A percentile compares a stretch with the other conserved stretches of the same genome.
Conservation (phyloP, 2,329 filamentous ascomycete species). For the Xylariaceae sp. region DNA sequence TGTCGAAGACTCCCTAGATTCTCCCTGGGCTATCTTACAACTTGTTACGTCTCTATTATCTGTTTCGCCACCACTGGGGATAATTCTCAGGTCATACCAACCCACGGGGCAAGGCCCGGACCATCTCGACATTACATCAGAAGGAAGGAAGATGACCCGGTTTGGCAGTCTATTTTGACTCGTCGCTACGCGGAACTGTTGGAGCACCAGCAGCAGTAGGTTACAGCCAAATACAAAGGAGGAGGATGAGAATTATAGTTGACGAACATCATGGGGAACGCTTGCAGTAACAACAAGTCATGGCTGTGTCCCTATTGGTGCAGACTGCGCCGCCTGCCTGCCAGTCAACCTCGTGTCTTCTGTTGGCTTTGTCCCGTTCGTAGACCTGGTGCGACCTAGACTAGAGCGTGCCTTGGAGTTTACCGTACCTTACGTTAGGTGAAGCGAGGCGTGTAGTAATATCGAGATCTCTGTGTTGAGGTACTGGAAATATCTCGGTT, state of each 20-base stretch:
- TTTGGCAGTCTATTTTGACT: slow-evolving; percentile 13
- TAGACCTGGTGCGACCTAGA: slow-evolving; percentile 28
- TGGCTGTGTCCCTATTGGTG: slow-evolving; percentile 28
- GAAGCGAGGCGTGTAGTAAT: slow-evolving; percentile 15
- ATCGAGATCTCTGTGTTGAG: slow-evolving; percentile 9
- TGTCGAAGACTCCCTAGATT: slow-evolving; percentile 2
- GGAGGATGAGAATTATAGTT: slow-evolving; percentile 32
- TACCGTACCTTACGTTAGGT: slow-evolving; percentile 27
- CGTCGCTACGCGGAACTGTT: slow-evolving; percentile 16
- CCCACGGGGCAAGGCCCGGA: slow-evolving; percentile 10
- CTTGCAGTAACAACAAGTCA: slow-evolving; percentile 20
- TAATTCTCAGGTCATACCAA: slow-evolving; percentile 6
- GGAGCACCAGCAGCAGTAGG: slow-evolving; percentile 15
- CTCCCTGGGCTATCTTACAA: slow-evolving; percentile 20
- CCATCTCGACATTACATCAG: slow-evolving; percentile 9
- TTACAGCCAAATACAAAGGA: slow-evolving; percentile 14
- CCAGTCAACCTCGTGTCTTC: slow-evolving; percentile 20
- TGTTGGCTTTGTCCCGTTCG: slow-evolving; percentile 18
- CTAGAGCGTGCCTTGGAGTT: slow-evolving; percentile 19
- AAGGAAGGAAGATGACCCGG: slow-evolving; percentile 16
- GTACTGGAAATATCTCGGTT: not conserved
- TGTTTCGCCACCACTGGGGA: not conserved
- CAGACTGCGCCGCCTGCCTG: slow-evolving; percentile 11
- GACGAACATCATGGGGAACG: slow-evolving; percentile 30
- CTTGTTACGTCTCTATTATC: not conserved